Base-by-base conservation (phyloP, 1,284 basidiomycete species). In the Psilocybe mexicana region DNA sequence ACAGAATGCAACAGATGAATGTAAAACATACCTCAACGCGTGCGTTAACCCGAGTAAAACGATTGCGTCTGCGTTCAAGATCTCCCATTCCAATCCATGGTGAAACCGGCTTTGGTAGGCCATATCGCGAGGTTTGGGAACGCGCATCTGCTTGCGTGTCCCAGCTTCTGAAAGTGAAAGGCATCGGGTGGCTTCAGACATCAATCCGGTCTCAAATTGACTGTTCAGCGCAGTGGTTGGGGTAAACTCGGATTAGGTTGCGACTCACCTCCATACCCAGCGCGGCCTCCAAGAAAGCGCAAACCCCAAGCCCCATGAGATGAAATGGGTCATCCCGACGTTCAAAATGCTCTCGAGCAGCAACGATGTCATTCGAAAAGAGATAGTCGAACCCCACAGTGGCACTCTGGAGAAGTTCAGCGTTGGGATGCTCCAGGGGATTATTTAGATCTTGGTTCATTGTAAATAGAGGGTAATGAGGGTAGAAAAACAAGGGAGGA, bases 191-290 rank as follows among this genome's bases (percentile, higher is more conserved):
- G 90, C 88, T 61, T 88, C 84, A 7, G 76, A 70, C 76, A 89
- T 82, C 38, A 83, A 64, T 12, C 70, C 78, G 1, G 76, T 65
- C 84, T 83, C 54, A 14, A 50, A 23, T 42, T 11, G 25, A 28
- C 8, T 33, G 30, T 26, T 26, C 24, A 23, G 8, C 0, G 18
- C 18, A 18, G 18, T 18, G 18, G 18, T 18, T 18, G 18, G 18
- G 18, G 18, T 18, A 18, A 18, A 18, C 18, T 18, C 18, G 18
- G 18, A 18, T 18, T 18, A 18, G 18, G 12, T 11, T 12, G 33
- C 25, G 18, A 68, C 76, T n/a, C 44, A 86, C 86, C 81, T 92
- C 90, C 85, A 92, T 85, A 18, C 88, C 87, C n/a, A 92, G 72
- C 1, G 87, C 88, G 1, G 90, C 90, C 70, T 90, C 85, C 33